Conservation (phyloP, 768 basidiomycete genomes). For the Pholiota conissans region DNA sequence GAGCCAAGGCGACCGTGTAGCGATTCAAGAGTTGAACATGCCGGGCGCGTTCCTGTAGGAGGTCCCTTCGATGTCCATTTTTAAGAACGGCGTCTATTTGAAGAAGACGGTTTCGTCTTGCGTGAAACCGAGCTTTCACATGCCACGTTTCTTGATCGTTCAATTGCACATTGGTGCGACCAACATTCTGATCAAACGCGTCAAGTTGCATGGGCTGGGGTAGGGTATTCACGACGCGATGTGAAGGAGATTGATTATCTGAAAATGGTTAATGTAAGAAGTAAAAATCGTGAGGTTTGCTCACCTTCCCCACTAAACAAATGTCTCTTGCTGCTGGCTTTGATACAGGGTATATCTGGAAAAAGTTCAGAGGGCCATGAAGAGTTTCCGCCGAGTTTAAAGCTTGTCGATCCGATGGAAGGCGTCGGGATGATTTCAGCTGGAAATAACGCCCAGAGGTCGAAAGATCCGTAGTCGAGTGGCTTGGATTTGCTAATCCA, state of each 20-base stretch:
- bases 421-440: not conserved
- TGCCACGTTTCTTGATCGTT: slow-evolving; percentile 4
- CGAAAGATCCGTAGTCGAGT: not conserved
- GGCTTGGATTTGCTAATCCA: not conserved
- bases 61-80: not conserved
- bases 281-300: not conserved
- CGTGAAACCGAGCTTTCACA: slow-evolving; percentile 9
- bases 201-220: slow-evolving; percentile 6
- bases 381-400: not conserved
- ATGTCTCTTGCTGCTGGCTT: not conserved
- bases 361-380: not conserved
- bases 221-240: not conserved
- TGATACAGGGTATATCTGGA: not conserved
- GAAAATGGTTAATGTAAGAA: not conserved
- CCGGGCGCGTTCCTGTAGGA: slow-evolving; percentile 7
- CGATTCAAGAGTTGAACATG: slow-evolving; percentile 9
- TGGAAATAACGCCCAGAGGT: not conserved
- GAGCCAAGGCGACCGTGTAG: slow-evolving; percentile 19
- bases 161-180: slow-evolving; percentile 8
- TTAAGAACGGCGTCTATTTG: slow-evolving; percentile 2
- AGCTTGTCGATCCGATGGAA: not conserved
- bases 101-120: slow-evolving; percentile 5
- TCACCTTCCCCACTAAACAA: not conserved
- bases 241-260: not conserved
- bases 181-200: slow-evolving; percentile 11